Conservation (phyloP, 2,329 filamentous ascomycete species). For the Phialophora macrospora region DNA sequence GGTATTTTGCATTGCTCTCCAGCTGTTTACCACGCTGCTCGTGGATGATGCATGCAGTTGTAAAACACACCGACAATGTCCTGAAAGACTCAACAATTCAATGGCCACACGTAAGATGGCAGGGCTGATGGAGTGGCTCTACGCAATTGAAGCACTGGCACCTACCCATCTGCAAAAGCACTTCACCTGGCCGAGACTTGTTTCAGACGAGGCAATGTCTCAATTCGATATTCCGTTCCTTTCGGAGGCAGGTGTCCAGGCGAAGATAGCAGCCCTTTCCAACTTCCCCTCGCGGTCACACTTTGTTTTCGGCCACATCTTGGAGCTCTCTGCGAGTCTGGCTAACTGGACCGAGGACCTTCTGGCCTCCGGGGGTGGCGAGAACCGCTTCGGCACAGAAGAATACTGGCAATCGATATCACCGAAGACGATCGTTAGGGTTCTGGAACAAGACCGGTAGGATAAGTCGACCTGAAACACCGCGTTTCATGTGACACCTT, state of each 20-base stretch:
- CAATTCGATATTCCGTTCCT: slow-evolving; percentile 1
- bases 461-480: background rate
- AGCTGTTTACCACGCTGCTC: slow-evolving; percentile 50
- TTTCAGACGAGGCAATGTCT: slow-evolving; percentile 13
- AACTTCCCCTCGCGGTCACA: slow-evolving; percentile 9
- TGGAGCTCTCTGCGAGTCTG: slow-evolving; percentile 20
- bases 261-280: slow-evolving; percentile 3
- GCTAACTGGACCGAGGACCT: slow-evolving; percentile 20
- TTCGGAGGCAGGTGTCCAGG: background rate
- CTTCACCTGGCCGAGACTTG: slow-evolving; percentile 13
- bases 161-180: slow-evolving; percentile 3
- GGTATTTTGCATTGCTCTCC: slow-evolving; percentile 52
- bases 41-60: slow-evolving; percentile 6
- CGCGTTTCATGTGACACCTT: background rate
- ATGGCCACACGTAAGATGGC: background rate
- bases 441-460: slow-evolving; percentile 3
- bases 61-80: background rate
- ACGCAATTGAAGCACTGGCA: slow-evolving; percentile 1
- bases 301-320: slow-evolving; percentile 9
- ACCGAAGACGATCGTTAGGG: background rate
- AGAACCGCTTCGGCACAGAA: background rate
- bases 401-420: background rate
- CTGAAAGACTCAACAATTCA: background rate
- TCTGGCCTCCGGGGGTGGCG: background rate
- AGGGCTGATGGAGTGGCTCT: slow-evolving; percentile 12